A percentile compares a stretch with the other conserved stretches of the same genome.
Conservation (phyloP, 805 yeast species). For the Myxozyma geophila region DNA sequence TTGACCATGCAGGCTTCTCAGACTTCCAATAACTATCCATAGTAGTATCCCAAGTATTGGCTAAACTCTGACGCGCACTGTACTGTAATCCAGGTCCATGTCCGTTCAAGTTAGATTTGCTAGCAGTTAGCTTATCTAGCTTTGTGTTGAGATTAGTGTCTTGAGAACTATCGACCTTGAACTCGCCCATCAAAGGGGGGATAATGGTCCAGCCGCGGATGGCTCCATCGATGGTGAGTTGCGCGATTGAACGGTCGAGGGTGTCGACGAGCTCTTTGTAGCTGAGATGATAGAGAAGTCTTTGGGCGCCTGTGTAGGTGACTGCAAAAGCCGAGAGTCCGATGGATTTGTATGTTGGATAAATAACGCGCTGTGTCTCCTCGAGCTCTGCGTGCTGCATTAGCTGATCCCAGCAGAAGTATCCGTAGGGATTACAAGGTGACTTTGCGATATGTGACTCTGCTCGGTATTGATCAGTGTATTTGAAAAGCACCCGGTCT, state of each 20-base stretch:
- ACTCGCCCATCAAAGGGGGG: slow-evolving; percentile 19
- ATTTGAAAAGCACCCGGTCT: slow-evolving; percentile 1
- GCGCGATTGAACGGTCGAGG: slow-evolving; percentile 18
- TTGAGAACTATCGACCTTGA: slow-evolving; percentile 11
- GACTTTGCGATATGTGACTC: slow-evolving; percentile 1
- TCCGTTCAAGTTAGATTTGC: neutral
- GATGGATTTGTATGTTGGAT: slow-evolving; percentile 14
- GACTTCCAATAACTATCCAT: neutral
- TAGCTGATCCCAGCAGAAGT: slow-evolving; percentile 13
- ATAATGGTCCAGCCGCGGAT: slow-evolving; percentile 20
- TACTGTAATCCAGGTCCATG: slow-evolving; percentile 2
- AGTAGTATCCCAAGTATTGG: neutral
- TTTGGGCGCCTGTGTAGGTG: slow-evolving; percentile 22
- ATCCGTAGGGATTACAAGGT: slow-evolving; percentile 6
- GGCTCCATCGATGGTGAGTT: neutral
- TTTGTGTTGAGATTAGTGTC: slow-evolving; percentile 12
- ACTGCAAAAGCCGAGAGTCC: slow-evolving; percentile 19
- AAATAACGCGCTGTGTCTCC: slow-evolving; percentile 16
- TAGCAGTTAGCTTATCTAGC: neutral
- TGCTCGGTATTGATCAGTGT: slow-evolving; percentile 15
- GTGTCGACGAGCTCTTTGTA: slow-evolving; percentile 17
- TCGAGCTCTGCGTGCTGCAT: slow-evolving; percentile 6
- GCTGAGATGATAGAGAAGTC: slow-evolving; percentile 14
- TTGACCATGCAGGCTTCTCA: neutral
- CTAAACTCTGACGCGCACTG: slow-evolving; percentile 3